Evolutionary conservation across 2,329 filamentous ascomycete genomes (phyloP), one percentile per base, ranked within the genome.

Genomic region (Xylariaceae sp.): DNA sequence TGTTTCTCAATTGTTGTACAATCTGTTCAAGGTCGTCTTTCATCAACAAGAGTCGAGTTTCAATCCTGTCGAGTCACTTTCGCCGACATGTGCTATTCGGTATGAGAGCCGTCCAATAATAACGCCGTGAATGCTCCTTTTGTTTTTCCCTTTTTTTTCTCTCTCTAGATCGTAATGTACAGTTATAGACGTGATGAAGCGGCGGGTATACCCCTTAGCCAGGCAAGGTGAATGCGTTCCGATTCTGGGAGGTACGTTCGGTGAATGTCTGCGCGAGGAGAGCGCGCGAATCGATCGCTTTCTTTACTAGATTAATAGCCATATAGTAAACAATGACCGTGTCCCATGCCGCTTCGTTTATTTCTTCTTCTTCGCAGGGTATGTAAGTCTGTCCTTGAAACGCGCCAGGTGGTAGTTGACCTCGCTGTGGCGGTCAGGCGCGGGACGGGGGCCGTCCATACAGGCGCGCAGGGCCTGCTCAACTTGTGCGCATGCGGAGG

Each of bases 381-480:
- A 76, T n/a, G 74, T 92, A 84, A 82, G 86, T 78, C 65, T 86
- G 82, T 70, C 88, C 82, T 77, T 87, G 83, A 79, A 95, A 79
- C 94, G 85, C 66, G 84, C 83, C 49, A 97, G 79, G 73, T 97
- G 92, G 80, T 92, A 92, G 77, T 97, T 97, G 83, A 97, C 92
- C 65, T 83, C 85, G 74, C 86, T 93, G 78, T 87, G 90, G 72
- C 84, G 83, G 37, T 73, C 70, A 55, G 74, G 71, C 10, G 75
- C 68, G 60, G 73, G 79, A 80, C 70, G 85, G 63, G 88, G 86
- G 58, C 83, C 83, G 78, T 97, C 93, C 91, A 97, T 96, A 76
- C 86, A 89, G 37, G 75, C 74, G 34, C 86, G 81, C 61, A 89
- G 77, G 56, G 84, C 78, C 58, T 79, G 78, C 74, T 88, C 85